Conservation (phyloP, 192 early-diverging fungal genomes). For the Phycomyces nitens region DNA sequence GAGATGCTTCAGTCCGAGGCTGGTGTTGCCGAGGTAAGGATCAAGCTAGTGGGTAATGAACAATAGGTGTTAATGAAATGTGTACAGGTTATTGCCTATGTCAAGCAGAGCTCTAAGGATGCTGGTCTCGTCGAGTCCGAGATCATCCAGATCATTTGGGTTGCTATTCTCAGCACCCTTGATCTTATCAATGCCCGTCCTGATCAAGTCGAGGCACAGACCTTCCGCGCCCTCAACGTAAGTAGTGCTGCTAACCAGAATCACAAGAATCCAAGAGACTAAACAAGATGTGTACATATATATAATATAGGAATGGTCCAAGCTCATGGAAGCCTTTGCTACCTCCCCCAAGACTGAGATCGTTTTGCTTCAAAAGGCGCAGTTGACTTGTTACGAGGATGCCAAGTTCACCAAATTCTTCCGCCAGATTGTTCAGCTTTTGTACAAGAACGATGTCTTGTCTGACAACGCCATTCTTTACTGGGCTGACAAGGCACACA, state of each 20-base stretch:
- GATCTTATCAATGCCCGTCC: constrained; percentile 73
- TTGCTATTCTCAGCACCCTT: constrained; percentile 69
- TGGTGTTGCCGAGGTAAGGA: constrained; percentile 51
- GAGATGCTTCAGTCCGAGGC: constrained; percentile 57
- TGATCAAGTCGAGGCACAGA: constrained; percentile 82
- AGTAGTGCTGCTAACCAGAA: not conserved
- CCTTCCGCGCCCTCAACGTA: constrained; percentile 56
- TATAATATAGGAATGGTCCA: constrained; percentile 67
- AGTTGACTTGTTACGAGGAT: constrained; percentile 85
- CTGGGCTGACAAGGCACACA: constrained; percentile 91
- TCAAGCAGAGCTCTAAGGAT: constrained; percentile 64
- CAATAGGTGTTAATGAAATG: no score
- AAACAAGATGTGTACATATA: no score
- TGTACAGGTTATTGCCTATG: constrained; percentile 55
- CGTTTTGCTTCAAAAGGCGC: constrained; percentile 78
- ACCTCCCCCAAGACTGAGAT: constrained; percentile 84
- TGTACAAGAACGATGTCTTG: constrained; percentile 90
- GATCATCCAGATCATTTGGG: constrained; percentile 77
- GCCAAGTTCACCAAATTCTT: constrained; percentile 85
- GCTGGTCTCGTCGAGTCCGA: constrained; percentile 76
- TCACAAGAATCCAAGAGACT: no score
- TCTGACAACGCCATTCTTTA: constrained; percentile 91
- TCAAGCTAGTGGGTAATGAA: not conserved
- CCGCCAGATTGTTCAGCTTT: constrained; percentile 70
- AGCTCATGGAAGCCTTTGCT: constrained; percentile 71